Base-by-base conservation (phyloP, 2,329 filamentous ascomycete species). In the Fusarium chuoi region DNA sequence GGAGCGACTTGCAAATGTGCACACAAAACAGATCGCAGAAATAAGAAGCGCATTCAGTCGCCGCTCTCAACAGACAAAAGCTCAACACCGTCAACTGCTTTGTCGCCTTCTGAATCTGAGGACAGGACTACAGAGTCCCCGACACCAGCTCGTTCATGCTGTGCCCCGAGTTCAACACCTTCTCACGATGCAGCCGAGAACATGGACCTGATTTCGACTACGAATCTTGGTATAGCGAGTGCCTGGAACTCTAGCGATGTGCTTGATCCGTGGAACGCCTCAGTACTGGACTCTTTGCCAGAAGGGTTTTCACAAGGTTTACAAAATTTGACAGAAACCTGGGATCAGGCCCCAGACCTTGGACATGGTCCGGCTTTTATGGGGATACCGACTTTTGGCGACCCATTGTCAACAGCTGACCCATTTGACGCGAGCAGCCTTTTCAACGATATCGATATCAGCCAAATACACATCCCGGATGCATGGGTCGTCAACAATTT, bases 1-100 rank as follows among this genome's bases (percentile, higher is more conserved):
- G 69, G 69, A 18, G 48, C 26, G 4, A 17, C 36, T 6, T 72
- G 67, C 42, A 63, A 17, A 20, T 72, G 69, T 46, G 62, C 69
- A 30, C 48, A 59, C 24, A 63, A 70, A 22, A 60, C 14, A 20
- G 17, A 22, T 26, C 62, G 52, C 8, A 22, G 13, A 26, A n/a
- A 26, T 9, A 35, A 14, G 22, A 52, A 56, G 8, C 1, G 24
- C 22, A 9, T 35, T 24, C 20, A 49, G 3, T 30, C 46, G 20
- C 20, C 46, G 12, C 41, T 11, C 9, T 33, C 28, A 26, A 41
- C 10, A 35, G 30, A 55, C 6, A 22, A 44, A 41, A 26, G 35
- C 26, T 10, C 10, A 20, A 41, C 44, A 8, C 39, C 30, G 15
- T 46, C 48, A 18, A 18, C 61, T 13, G 22, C 41, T 15, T 36